phyloP scores from a whole-genome alignment of 2,329 filamentous ascomycete genomes.

The Aspergillus ibericus region DNA sequence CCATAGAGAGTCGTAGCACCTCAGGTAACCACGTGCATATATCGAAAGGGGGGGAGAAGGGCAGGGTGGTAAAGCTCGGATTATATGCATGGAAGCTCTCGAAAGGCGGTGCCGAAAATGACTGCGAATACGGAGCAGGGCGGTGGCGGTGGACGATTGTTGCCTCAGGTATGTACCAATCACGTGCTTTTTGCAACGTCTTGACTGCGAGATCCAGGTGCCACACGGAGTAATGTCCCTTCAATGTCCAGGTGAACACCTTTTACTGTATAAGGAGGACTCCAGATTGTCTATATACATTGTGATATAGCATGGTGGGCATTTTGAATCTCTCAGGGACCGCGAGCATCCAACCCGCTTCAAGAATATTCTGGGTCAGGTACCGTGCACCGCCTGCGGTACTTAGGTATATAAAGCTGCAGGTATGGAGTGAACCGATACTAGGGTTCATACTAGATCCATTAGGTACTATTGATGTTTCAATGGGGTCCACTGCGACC shows the following conservation, averaged over 20 bases:
- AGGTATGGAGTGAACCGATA: not conserved
- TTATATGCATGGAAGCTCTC: not conserved
- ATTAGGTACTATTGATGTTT: too few relatives aligned
- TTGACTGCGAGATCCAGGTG: not conserved
- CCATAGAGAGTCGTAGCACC: not conserved
- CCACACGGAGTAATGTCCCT: not conserved
- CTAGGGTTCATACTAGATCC: not conserved
- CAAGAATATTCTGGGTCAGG: slow-evolving; percentile 2
- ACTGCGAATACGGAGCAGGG: not conserved
- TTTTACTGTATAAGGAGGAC: too few relatives aligned
- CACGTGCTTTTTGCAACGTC: not conserved
- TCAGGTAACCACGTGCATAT: not conserved
- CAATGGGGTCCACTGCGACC: not conserved
- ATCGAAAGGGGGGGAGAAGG: not conserved
- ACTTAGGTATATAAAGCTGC: not conserved
- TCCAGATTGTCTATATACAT: too few relatives aligned
- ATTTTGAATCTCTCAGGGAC: not conserved
- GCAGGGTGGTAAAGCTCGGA: not conserved
- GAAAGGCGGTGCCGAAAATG: not conserved
- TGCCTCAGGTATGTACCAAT: not conserved
- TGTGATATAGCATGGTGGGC: not conserved
- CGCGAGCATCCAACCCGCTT: not conserved
- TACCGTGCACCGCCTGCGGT: not conserved
- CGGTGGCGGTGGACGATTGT: not conserved
- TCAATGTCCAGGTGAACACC: too few relatives aligned